Evolutionary conservation across 345 rosid genomes (phyloP).

Genomic region (Capsella bursapastoris): DNA sequence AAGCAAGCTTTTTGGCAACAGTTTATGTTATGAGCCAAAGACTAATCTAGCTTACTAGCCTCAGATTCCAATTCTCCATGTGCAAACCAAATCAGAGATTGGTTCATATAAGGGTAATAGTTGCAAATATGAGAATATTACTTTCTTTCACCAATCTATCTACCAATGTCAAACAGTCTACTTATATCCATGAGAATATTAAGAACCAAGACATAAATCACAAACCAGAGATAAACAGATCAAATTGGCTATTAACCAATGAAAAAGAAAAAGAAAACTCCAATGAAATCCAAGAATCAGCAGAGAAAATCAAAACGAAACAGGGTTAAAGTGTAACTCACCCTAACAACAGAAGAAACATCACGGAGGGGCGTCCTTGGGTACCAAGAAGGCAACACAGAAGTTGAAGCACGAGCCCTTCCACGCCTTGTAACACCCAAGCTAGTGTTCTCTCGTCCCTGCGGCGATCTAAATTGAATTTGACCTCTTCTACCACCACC

Average conservation of each 20-base stretch:
- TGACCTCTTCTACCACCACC: conserved; percentile 42
- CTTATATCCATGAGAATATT: neutral
- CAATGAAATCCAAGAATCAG: neutral
- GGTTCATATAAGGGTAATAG: neutral
- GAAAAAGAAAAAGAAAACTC: too few relatives aligned
- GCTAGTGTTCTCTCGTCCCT: conserved; percentile 56
- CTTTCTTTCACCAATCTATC: neutral
- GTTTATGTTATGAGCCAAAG: conserved; percentile 5
- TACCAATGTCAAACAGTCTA: neutral
- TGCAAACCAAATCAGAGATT: neutral
- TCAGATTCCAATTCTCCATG: neutral
- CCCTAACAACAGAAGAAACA: conserved; percentile 65
- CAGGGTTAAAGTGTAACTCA: conserved; percentile 29
- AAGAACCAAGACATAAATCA: neutral
- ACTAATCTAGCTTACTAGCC: neutral
- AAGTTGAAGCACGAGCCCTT: conserved; percentile 47
- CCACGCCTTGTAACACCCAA: conserved; percentile 50
- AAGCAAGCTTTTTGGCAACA: conserved; percentile 35
- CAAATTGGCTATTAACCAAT: neutral
- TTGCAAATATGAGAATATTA: neutral
- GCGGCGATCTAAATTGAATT: conserved; percentile 39
- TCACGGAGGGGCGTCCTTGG: conserved; percentile 84
- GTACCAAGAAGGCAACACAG: conserved; percentile 79
- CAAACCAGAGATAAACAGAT: neutral
- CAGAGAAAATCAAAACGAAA: neutral